phyloP scores from a whole-genome alignment of 2,329 filamentous ascomycete species.

The Phialocephala sp. region DNA sequence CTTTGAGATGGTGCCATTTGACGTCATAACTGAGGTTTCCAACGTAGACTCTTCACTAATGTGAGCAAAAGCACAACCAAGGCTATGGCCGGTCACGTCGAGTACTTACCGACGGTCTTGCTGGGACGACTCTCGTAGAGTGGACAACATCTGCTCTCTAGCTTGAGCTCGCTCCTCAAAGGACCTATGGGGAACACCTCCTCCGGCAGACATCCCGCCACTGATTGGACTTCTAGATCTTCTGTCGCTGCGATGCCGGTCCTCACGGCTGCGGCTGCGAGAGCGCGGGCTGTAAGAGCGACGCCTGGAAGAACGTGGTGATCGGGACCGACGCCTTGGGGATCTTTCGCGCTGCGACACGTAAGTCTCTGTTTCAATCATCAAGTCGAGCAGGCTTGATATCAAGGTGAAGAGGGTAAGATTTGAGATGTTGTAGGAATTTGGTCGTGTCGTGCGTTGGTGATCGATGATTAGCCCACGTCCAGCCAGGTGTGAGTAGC shows the following conservation, averaged over 20 bases:
- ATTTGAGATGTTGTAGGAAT: background rate
- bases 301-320: conserved; percentile 74
- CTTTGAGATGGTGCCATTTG: conserved; percentile 99
- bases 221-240: conserved; percentile 82
- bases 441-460: conserved; percentile 1
- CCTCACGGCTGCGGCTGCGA: conserved; percentile 76
- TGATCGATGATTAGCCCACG: conserved; percentile 20
- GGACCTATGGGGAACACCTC: conserved; percentile 72
- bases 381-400: conserved; percentile 31
- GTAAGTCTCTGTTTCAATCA: conserved; percentile 43
- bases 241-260: conserved; percentile 76
- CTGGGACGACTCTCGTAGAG: conserved; percentile 90
- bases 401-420: conserved; percentile 4
- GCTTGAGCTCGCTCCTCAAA: conserved; percentile 83
- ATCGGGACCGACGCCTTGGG: conserved; percentile 79
- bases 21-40: conserved; percentile 99
- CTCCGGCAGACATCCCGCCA: conserved; percentile 42
- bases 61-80: conserved; percentile 8
- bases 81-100: too few relatives aligned
- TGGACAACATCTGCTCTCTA: conserved; percentile 96
- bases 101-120: conserved; percentile 79
- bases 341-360: conserved; percentile 78
- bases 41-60: conserved; percentile 76
- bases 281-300: conserved; percentile 83
- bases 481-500: conserved; percentile 22